These are phyloP conservation scores for Hypoxylon cercidicola DNA, from an alignment of 495 filamentous ascomycete species.

Conservation along the genomic window DNA sequence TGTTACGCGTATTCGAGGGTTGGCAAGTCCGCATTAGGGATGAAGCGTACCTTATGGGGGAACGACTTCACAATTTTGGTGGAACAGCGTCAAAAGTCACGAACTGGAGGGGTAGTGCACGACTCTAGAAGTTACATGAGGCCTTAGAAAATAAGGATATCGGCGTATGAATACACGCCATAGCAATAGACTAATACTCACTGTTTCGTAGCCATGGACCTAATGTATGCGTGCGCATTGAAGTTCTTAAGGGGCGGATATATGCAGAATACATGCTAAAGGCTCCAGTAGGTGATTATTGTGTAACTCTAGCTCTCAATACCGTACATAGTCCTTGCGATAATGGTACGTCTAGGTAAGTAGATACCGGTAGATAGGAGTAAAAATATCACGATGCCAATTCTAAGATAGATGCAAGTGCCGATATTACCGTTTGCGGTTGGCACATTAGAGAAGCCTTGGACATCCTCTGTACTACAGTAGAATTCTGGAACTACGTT, in stretches of 20 bases:
- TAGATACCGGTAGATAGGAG: too few relatives aligned
- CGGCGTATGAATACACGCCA: constrained; percentile 3
- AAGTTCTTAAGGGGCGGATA: too few relatives aligned
- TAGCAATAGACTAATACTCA: constrained; percentile 9
- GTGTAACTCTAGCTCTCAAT: too few relatives aligned
- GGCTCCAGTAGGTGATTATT: too few relatives aligned
- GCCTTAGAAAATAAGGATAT: too few relatives aligned
- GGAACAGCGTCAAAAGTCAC: constrained; percentile 36
- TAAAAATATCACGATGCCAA: not conserved
- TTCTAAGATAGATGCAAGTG: not conserved
- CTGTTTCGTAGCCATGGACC: too few relatives aligned
- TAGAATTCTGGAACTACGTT: constrained; percentile 13
- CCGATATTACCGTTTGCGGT: not conserved
- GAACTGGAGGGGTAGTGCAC: constrained; percentile 46
- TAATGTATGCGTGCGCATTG: too few relatives aligned
- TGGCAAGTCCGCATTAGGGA: constrained; percentile 90
- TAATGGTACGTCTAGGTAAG: too few relatives aligned
- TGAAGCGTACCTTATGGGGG: constrained; percentile 95
- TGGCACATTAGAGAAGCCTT: not conserved
- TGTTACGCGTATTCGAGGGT: constrained; percentile 71
- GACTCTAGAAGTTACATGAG: constrained; percentile 32
- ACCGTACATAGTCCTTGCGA: too few relatives aligned
- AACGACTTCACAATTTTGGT: constrained; percentile 88
- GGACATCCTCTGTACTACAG: not conserved
- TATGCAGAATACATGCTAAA: too few relatives aligned